Evolutionary conservation across 257 asterid species (phyloP).

Genomic region (Primulina huaijiensis): DNA sequence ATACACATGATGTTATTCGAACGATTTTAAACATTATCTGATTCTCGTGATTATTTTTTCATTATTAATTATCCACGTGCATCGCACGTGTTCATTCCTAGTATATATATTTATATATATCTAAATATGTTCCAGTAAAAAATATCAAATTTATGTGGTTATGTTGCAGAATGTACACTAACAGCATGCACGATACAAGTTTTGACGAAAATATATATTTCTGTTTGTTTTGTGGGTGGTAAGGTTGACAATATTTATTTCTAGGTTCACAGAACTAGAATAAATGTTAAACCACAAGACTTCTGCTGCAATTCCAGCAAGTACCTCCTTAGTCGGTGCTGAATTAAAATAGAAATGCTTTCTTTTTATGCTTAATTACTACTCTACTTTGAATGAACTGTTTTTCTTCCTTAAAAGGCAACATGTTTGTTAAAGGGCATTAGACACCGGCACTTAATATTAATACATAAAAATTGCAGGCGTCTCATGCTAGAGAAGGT

Average conservation of each 20-base stretch:
- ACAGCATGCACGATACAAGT: not conserved
- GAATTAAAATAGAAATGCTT: not conserved
- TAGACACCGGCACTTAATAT: not conserved
- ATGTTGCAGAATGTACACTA: not conserved
- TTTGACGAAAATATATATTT: not conserved
- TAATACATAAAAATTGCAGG: constrained; percentile 37
- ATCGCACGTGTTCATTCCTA: no score
- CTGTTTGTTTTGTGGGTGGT: not conserved
- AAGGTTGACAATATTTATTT: not conserved
- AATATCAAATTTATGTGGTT: not conserved
- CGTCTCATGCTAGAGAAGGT: constrained; percentile 54
- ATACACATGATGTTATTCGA: no score
- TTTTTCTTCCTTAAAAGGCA: not conserved
- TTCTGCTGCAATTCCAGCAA: no score
- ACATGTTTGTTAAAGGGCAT: no score
- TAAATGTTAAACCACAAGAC: no score
- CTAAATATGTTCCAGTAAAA: no score
- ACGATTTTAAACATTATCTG: no score
- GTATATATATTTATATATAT: no score
- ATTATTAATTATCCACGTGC: no score
- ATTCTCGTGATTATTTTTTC: no score
- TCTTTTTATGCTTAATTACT: not conserved
- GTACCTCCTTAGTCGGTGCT: not conserved
- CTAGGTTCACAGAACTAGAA: no score
- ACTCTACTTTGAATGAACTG: not conserved